phyloP scores from a whole-genome alignment of 2,329 filamentous ascomycete genomes.

The Aspergillus pseudoglaucus region DNA sequence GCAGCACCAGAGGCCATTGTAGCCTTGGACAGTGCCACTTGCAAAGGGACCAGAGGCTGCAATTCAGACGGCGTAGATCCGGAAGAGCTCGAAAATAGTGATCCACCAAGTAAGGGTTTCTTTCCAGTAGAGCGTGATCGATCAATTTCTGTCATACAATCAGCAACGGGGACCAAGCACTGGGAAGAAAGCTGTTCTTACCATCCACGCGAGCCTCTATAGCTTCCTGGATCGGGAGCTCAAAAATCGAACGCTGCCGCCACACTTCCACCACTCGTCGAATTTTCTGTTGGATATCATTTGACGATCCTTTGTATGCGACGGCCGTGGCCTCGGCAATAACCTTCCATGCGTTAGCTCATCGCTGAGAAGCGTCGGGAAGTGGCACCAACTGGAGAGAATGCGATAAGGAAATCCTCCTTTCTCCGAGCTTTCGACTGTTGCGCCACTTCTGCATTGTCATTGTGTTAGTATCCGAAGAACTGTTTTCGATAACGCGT shows the following conservation, averaged over 20 bases:
- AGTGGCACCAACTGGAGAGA: slow-evolving; percentile 58
- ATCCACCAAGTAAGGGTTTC: slow-evolving; percentile 57
- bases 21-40: slow-evolving; percentile 68
- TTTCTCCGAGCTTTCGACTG: slow-evolving; percentile 91
- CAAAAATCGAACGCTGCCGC: slow-evolving; percentile 81
- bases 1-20: slow-evolving; percentile 61
- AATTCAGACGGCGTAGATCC: slow-evolving; percentile 67
- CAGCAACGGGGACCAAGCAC: slow-evolving; percentile 4
- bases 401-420: slow-evolving; percentile 85
- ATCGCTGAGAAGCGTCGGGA: not conserved
- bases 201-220: slow-evolving; percentile 75
- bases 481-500: not conserved
- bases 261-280: slow-evolving; percentile 89
- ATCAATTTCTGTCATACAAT: slow-evolving; percentile 45
- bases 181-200: slow-evolving; percentile 35
- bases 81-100: slow-evolving; percentile 59
- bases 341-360: slow-evolving; percentile 41
- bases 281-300: slow-evolving; percentile 82
- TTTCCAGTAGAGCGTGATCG: slow-evolving; percentile 47
- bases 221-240: slow-evolving; percentile 67
- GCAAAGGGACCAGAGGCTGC: slow-evolving; percentile 64
- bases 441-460: slow-evolving; percentile 73
- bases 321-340: slow-evolving; percentile 82
- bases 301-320: slow-evolving; percentile 85
- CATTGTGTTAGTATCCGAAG: slow-evolving; percentile 16